These are phyloP conservation scores for Cyclotella atomus DNA, from an alignment of 108 stramenopile genomes.

Conservation along the genomic window DNA sequence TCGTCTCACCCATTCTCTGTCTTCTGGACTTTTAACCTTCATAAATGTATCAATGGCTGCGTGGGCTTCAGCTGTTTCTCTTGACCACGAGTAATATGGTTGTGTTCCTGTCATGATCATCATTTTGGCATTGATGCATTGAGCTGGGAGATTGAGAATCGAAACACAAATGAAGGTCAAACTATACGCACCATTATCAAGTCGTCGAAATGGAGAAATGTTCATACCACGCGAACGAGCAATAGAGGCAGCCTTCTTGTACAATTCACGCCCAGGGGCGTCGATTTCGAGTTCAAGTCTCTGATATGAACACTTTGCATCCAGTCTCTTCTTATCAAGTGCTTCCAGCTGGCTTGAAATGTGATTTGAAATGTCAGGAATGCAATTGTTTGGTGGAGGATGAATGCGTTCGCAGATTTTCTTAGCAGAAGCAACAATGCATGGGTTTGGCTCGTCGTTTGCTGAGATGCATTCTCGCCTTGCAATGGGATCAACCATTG, in stretches of 20 bases:
- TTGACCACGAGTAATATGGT: constrained; percentile 41
- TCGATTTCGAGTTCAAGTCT: constrained; percentile 53
- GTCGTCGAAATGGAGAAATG: constrained; percentile 47
- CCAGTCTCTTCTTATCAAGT: constrained; percentile 28
- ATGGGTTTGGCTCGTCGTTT: constrained; percentile 8
- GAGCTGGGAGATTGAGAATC: background rate
- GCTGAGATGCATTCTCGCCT: constrained; percentile 25
- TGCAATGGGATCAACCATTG: constrained; percentile 39
- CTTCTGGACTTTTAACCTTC: constrained; percentile 49
- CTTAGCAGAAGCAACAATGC: constrained; percentile 35
- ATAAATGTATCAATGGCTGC: constrained; percentile 46
- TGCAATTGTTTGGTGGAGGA: constrained; percentile 43
- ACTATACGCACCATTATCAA: constrained; percentile 37
- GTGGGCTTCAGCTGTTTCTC: constrained; percentile 39
- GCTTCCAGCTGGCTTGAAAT: constrained; percentile 36
- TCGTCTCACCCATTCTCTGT: constrained; percentile 62
- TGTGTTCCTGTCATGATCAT: constrained; percentile 38
- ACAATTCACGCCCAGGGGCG: constrained; percentile 46
- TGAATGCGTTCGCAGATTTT: constrained; percentile 38
- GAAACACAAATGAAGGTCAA: background rate
- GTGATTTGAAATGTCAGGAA: constrained; percentile 37
- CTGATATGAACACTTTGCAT: constrained; percentile 51
- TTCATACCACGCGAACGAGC: constrained; percentile 37
- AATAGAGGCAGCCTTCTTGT: constrained; percentile 29
- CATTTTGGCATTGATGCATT: background rate